Base-by-base conservation (phyloP, 805 yeast genomes). In the Starmerella bombicola region DNA sequence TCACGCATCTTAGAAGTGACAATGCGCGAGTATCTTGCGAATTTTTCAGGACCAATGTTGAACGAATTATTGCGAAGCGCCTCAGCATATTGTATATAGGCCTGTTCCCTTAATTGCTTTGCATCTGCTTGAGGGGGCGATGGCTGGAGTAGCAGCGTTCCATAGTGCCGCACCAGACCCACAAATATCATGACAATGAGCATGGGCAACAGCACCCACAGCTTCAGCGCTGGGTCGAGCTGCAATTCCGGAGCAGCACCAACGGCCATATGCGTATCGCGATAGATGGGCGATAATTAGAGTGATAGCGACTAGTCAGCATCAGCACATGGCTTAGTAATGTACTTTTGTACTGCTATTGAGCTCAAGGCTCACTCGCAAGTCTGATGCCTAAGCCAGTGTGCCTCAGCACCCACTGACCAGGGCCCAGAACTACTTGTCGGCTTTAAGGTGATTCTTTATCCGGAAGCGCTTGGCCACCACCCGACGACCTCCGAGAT, bases 161-260 rank as follows among this genome's bases (percentile, higher is more conserved):
- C 67, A 53, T 78, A 74, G 40, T 80, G 77, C 41, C 95, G 69
- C 21, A 84, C 59, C 16, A 88, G 59, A 6, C 95, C 95, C 4
- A 84, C 84, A 42, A 86, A 61, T 9, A 91, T 78, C 94, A 91
- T 85, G 17, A 85, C 93, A 17, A 80, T 56, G 5, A 94, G 75
- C 33, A 91, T 86, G 19, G 98, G 98, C 26, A 84, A 59, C 15
- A 91, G 65, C 23, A 85, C 97, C 96, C 97, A 88, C 52, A 76
- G 71, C 57, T 80, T 78, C 46, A 91, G 66, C 40, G 73, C 71
- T 4, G 95, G 93, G 55, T 88, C 97, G 34, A 88, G 64, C 13
- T 76, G 60, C 17, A 79, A 58, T 40, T 76, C 79, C 8, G 54
- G 53, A n/a, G n/a, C 25, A 45, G 41, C 26, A 39, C 41, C 41